Percentiles rank a stretch among this genome's conserved stretches.
phyloP scores from a whole-genome alignment of 345 rosid species.

The Syzygium grande region DNA sequence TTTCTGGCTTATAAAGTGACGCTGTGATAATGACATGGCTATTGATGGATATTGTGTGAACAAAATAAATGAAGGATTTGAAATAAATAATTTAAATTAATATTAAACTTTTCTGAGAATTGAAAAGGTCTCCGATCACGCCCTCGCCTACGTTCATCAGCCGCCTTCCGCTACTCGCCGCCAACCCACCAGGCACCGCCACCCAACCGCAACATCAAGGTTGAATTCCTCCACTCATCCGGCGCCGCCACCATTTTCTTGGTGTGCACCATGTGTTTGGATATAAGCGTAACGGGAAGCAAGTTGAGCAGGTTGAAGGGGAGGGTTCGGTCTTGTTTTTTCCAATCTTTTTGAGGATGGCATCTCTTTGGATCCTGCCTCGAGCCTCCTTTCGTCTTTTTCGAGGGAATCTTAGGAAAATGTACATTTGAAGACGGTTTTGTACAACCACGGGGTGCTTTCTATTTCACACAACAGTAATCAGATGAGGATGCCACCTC shows the following conservation, averaged over 20 bases:
- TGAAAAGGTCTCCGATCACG: too few relatives aligned
- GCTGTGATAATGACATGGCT: neutral
- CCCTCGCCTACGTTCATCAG: too few relatives aligned
- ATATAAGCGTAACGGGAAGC: neutral
- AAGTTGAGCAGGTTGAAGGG: neutral
- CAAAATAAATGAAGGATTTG: neutral
- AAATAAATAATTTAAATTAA: too few relatives aligned
- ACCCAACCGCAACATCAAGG: too few relatives aligned
- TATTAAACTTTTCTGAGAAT: too few relatives aligned
- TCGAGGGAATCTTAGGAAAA: too few relatives aligned
- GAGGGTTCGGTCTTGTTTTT: too few relatives aligned
- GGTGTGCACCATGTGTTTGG: neutral
- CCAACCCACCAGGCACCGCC: neutral
- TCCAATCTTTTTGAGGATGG: too few relatives aligned
- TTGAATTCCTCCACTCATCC: too few relatives aligned
- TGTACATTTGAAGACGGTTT: neutral
- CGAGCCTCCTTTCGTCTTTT: neutral
- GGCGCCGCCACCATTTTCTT: neutral
- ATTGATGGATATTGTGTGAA: neutral
- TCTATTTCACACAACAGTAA: neutral
- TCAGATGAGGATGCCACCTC: neutral
- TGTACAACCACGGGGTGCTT: neutral
- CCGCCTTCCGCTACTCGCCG: rapidly evolving
- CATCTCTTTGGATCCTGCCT: neutral
- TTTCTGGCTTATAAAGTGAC: neutral